Evolutionary conservation across 1,284 basidiomycete species (phyloP).

Genomic region (Pseudozyma pruni): DNA sequence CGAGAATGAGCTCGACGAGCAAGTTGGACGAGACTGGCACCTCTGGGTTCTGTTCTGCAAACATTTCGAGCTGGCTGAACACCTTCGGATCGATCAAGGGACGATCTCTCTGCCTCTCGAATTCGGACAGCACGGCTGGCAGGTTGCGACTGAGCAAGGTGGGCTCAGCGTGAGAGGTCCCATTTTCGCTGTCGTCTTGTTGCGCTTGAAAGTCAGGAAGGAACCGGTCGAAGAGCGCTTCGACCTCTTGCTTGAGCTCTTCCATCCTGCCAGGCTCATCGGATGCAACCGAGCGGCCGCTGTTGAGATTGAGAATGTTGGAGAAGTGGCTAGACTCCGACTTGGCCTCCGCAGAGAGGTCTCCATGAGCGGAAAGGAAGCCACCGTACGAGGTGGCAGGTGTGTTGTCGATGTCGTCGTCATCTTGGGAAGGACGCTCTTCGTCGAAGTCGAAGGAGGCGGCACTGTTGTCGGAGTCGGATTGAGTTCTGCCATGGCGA

Average conservation of each 20-base stretch:
- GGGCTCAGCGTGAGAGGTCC: slow-evolving; percentile 9
- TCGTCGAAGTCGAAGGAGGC: slow-evolving; percentile 39
- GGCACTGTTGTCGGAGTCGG: slow-evolving; percentile 28
- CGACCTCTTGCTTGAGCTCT: slow-evolving; percentile 29
- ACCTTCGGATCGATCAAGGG: slow-evolving; percentile 40
- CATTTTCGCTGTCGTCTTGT: slow-evolving; percentile 13
- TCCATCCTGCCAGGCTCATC: slow-evolving; percentile 31
- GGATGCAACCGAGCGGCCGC: slow-evolving; percentile 20
- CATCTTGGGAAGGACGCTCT: slow-evolving; percentile 38
- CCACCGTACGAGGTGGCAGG: slow-evolving; percentile 43
- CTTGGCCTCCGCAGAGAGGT: slow-evolving; percentile 19
- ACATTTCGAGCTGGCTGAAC: slow-evolving; percentile 33
- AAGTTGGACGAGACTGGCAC: slow-evolving; percentile 41
- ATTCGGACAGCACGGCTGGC: slow-evolving; percentile 42
- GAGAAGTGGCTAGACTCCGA: slow-evolving; percentile 31
- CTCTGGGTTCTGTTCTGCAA: slow-evolving; percentile 38
- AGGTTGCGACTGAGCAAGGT: slow-evolving; percentile 41
- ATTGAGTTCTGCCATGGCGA: slow-evolving; percentile 19
- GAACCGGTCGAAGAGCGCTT: slow-evolving; percentile 42
- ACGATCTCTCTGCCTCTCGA: slow-evolving; percentile 33
- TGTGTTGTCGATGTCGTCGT: slow-evolving; percentile 45
- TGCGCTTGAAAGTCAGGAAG: slow-evolving; percentile 27
- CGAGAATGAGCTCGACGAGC: slow-evolving; percentile 45
- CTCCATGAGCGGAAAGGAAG: slow-evolving; percentile 25
- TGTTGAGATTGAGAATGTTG: slow-evolving; percentile 18